These are phyloP conservation scores for Zizania palustris DNA, from an alignment of 202 grass and related monocot species.

Conservation along the genomic window DNA sequence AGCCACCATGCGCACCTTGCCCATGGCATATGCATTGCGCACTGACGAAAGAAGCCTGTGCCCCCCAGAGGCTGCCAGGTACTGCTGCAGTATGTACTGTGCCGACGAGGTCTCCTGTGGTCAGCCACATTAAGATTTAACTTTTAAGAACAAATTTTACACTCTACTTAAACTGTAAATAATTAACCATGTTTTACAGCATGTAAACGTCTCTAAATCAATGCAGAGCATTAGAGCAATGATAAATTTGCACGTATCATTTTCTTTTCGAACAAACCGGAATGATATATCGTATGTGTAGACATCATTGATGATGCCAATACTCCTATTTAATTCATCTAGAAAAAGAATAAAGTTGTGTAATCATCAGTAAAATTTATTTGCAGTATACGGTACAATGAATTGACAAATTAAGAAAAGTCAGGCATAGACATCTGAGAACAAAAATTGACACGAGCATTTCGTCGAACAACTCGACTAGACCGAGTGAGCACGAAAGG, in stretches of 20 bases:
- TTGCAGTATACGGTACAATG: slow-evolving; percentile 40
- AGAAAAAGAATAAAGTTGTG: not conserved
- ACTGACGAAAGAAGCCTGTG: slow-evolving; percentile 57
- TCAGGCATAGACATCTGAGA: not conserved
- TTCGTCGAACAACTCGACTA: slow-evolving; percentile 44
- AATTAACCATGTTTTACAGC: slow-evolving; percentile 28
- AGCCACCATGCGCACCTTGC: slow-evolving; percentile 71
- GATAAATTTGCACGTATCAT: not conserved
- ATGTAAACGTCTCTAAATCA: not conserved
- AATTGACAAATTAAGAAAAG: slow-evolving; percentile 29
- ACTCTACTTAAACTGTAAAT: slow-evolving; percentile 26
- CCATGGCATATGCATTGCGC: slow-evolving; percentile 64
- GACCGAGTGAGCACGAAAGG: slow-evolving; percentile 22
- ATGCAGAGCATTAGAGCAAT: slow-evolving; percentile 4
- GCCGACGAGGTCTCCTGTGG: slow-evolving; percentile 70
- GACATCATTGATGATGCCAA: not conserved
- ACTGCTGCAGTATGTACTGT: slow-evolving; percentile 84
- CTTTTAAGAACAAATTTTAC: not conserved
- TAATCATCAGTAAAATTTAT: not conserved
- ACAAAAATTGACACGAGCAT: slow-evolving; percentile 19
- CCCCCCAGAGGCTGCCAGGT: slow-evolving; percentile 77
- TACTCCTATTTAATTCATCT: not conserved
- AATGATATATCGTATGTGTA: not conserved
- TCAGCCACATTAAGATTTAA: not conserved
- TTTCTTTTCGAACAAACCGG: slow-evolving; percentile 33